A percentile compares a stretch with the other conserved stretches of the same genome.
These are phyloP conservation scores for Taphrina confusa DNA, from an alignment of 1,139 yeast species.

Conservation along the genomic window DNA sequence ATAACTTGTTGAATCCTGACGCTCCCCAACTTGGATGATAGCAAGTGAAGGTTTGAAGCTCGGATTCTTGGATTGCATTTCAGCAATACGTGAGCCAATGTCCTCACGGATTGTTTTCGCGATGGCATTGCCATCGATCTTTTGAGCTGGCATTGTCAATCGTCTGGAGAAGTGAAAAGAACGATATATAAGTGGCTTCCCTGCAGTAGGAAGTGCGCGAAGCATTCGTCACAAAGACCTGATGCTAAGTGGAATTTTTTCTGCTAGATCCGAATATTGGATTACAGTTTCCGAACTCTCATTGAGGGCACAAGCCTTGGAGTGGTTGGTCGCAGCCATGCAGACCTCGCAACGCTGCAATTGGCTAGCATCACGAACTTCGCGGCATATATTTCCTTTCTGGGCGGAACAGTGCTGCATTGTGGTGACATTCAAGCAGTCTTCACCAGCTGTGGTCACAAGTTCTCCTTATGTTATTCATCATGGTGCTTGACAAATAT, in stretches of 20 bases:
- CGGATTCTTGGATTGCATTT: conserved; percentile 35
- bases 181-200: conserved; percentile 3
- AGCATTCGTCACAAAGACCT: background rate
- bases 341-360: too few relatives aligned
- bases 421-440: too few relatives aligned
- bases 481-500: too few relatives aligned
- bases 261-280: too few relatives aligned
- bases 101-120: conserved; percentile 39
- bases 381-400: too few relatives aligned
- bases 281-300: too few relatives aligned
- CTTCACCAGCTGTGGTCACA: too few relatives aligned
- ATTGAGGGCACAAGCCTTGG: too few relatives aligned
- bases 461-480: too few relatives aligned
- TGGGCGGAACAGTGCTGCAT: too few relatives aligned
- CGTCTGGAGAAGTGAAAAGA: background rate
- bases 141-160: conserved; percentile 33
- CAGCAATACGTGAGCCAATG: conserved; percentile 38
- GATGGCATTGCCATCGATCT: conserved; percentile 33
- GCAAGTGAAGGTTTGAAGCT: conserved; percentile 71
- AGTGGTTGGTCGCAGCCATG: too few relatives aligned
- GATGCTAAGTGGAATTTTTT: background rate
- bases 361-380: too few relatives aligned
- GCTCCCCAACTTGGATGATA: conserved; percentile 84
- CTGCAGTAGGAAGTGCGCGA: background rate
- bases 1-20: conserved; percentile 92